A percentile compares a stretch with the other conserved stretches of the same genome.
phyloP scores from a whole-genome alignment of 805 yeast genomes.

The Barnettozyma pratensis region DNA sequence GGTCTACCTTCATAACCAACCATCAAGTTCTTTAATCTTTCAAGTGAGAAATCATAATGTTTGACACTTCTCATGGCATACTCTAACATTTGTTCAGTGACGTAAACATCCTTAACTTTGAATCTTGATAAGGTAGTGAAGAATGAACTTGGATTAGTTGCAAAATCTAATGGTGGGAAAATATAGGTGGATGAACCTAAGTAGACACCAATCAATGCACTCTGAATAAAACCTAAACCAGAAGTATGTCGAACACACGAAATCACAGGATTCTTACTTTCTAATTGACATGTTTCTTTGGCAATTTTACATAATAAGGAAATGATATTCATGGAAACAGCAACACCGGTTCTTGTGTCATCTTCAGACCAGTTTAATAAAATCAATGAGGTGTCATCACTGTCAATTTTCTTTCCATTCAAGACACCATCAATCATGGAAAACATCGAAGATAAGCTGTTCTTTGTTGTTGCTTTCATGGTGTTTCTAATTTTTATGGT shows the following conservation, averaged over 20 bases:
- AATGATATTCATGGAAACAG: constrained; percentile 51
- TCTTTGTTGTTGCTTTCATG: constrained; percentile 41
- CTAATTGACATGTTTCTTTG: constrained; percentile 87
- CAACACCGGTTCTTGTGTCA: constrained; percentile 54
- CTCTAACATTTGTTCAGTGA: constrained; percentile 77
- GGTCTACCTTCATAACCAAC: constrained; percentile 76
- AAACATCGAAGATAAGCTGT: constrained; percentile 16
- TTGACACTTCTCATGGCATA: constrained; percentile 60
- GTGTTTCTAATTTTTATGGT: constrained; percentile 63
- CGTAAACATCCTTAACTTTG: constrained; percentile 79
- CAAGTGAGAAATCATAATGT: constrained; percentile 50
- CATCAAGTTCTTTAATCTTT: constrained; percentile 75
- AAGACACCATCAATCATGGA: constrained; percentile 20
- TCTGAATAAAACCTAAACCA: constrained; percentile 85
- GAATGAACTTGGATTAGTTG: constrained; percentile 66
- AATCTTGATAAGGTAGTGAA: constrained; percentile 66
- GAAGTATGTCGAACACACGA: constrained; percentile 82
- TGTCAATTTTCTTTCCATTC: constrained; percentile 6
- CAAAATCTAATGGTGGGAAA: constrained; percentile 72
- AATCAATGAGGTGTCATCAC: constrained; percentile 45
- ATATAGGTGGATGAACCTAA: constrained; percentile 82
- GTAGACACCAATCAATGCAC: constrained; percentile 79
- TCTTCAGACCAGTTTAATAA: constrained; percentile 74
- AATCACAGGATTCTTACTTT: constrained; percentile 63
- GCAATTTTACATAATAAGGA: constrained; percentile 80